A percentile compares a stretch with the other conserved stretches of the same genome.
Conservation (phyloP, 345 rosid genomes). For the Clausena lansium region DNA sequence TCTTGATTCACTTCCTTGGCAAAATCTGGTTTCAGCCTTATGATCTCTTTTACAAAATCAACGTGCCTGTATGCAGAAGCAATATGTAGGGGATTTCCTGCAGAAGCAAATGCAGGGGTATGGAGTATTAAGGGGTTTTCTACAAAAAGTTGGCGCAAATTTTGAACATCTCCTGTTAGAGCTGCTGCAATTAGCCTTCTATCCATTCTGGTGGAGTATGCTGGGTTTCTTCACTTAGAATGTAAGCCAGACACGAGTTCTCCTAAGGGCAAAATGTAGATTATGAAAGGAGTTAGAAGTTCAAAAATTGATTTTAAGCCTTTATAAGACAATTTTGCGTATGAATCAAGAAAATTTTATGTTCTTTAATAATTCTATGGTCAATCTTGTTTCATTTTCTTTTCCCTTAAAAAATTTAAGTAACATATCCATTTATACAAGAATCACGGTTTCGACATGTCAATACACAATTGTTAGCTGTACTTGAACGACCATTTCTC, state of each 20-base stretch:
- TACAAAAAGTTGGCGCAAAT: neutral
- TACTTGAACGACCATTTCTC: no score
- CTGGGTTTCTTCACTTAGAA: neutral
- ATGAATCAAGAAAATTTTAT: neutral
- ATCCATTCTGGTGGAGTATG: neutral
- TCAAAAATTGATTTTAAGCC: neutral
- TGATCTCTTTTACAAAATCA: constrained; percentile 26
- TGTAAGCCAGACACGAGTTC: neutral
- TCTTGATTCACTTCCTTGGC: constrained; percentile 35
- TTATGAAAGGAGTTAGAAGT: neutral
- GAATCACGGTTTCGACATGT: neutral
- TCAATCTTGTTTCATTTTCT: neutral
- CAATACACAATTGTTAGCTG: no score
- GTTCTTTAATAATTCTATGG: neutral
- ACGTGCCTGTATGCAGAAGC: constrained; percentile 29
- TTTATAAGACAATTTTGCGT: neutral
- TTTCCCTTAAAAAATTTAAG: neutral
- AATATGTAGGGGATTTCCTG: constrained; percentile 27
- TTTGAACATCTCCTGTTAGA: constrained; percentile 19
- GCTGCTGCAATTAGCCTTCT: constrained; percentile 22
- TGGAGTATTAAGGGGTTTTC: constrained; percentile 28
- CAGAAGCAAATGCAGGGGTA: neutral
- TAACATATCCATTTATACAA: neutral
- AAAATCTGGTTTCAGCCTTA: constrained; percentile 29
- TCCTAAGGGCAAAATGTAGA: neutral